A percentile compares a stretch with the other conserved stretches of the same genome.
Evolutionary conservation across 768 basidiomycete species (phyloP).

Genomic region (Termitomyces sp.): DNA sequence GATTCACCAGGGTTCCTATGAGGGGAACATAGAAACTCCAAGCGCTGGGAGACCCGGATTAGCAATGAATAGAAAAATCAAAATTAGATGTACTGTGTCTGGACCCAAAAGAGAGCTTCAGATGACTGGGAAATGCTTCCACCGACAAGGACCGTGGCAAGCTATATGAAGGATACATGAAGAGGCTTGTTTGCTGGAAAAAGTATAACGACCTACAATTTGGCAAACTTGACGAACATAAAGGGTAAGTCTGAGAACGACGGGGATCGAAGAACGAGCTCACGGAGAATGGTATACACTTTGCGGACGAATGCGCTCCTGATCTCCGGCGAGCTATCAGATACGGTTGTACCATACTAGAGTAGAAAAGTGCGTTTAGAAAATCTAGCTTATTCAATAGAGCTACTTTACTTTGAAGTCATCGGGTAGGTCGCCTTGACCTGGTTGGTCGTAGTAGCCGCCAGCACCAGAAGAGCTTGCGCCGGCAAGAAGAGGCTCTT

Average conservation of each 20-base stretch:
- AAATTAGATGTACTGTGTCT: conserved; percentile 52
- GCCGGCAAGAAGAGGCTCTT: conserved; percentile 59
- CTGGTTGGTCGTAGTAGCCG: conserved; percentile 74
- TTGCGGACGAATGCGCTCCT: conserved; percentile 87
- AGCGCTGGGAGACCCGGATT: conserved; percentile 35
- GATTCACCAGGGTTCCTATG: conserved; percentile 75
- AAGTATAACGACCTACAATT: conserved; percentile 52
- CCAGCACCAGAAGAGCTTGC: conserved; percentile 45
- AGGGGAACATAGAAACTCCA: conserved; percentile 84
- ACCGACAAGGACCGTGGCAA: conserved; percentile 79
- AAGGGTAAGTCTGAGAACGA: conserved; percentile 4
- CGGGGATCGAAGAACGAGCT: conserved; percentile 30
- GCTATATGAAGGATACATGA: conserved; percentile 28
- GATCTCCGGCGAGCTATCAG: conserved; percentile 76
- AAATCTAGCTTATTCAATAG: neutral
- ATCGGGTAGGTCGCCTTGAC: conserved; percentile 75
- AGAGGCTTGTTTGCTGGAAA: neutral
- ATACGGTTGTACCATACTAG: conserved; percentile 80
- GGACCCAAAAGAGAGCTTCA: conserved; percentile 66
- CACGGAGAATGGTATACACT: conserved; percentile 87
- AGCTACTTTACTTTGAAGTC: conserved; percentile 77
- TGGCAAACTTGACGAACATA: conserved; percentile 52
- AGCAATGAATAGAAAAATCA: neutral
- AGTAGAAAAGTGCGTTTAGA: conserved; percentile 3
- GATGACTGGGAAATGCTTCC: conserved; percentile 66